A percentile compares a stretch with the other conserved stretches of the same genome.
These are phyloP conservation scores for Boletellus emodensis DNA, from an alignment of 768 basidiomycete species.

Conservation along the genomic window DNA sequence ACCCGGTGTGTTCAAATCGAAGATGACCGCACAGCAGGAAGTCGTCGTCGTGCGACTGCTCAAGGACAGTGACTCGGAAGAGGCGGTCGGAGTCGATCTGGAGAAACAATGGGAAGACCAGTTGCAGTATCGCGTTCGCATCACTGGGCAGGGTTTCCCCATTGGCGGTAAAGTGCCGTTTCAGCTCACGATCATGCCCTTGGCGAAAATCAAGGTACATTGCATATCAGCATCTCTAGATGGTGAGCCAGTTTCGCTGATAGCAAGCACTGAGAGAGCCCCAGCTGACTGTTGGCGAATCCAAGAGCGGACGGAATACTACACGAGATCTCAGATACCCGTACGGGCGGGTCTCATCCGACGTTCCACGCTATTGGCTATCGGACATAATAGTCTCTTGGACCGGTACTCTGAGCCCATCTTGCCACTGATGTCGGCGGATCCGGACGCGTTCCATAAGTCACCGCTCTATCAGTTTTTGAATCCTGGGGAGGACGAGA, in stretches of 20 bases:
- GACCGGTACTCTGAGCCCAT: conserved; percentile 57
- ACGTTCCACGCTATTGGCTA: conserved; percentile 56
- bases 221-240: conserved; percentile 71
- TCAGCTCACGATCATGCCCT: conserved; percentile 74
- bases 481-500: conserved; percentile 46
- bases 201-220: conserved; percentile 80
- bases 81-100: conserved; percentile 73
- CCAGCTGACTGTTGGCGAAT: neutral
- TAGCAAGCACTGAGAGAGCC: neutral
- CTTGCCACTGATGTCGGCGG: conserved; percentile 74
- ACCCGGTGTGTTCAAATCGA: conserved; percentile 72
- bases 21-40: conserved; percentile 64
- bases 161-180: conserved; percentile 82
- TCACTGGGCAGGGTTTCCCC: conserved; percentile 72
- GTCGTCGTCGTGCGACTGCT: conserved; percentile 74
- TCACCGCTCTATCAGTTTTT: conserved; percentile 63
- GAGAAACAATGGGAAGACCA: conserved; percentile 91
- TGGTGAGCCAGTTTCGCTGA: conserved; percentile 45
- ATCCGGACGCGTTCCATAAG: conserved; percentile 53
- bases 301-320: conserved; percentile 80
- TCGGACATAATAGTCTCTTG: conserved; percentile 42
- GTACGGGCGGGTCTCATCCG: conserved; percentile 65
- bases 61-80: conserved; percentile 46
- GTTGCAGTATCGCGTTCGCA: conserved; percentile 72
- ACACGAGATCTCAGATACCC: conserved; percentile 59